phyloP scores from a whole-genome alignment of 129 eudicot species.

The Tagetes patula region DNA sequence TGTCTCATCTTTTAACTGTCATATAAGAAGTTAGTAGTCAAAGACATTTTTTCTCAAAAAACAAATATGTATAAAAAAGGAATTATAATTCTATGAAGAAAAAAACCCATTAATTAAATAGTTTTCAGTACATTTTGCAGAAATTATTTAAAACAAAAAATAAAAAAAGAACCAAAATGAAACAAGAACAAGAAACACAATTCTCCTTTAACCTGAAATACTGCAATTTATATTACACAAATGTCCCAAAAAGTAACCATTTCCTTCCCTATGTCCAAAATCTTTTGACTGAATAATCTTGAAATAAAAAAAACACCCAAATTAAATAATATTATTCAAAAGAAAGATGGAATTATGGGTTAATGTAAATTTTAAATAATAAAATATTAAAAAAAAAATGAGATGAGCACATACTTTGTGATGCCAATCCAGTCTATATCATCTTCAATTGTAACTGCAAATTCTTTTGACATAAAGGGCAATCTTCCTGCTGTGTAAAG shows the following conservation, averaged over 20 bases:
- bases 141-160: background rate
- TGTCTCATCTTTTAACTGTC: slow-evolving; percentile 7
- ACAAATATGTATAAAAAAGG: background rate
- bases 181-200: slow-evolving; percentile 12
- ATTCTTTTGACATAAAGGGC: slow-evolving; percentile 56
- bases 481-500: slow-evolving; percentile 71
- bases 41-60: background rate
- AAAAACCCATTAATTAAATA: background rate
- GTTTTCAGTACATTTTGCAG: slow-evolving; percentile 14
- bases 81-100: background rate
- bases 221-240: background rate
- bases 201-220: background rate
- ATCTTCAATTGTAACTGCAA: slow-evolving; percentile 43
- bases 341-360: background rate
- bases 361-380: background rate
- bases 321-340: background rate
- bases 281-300: slow-evolving; percentile 14
- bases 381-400: background rate
- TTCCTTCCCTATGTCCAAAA: slow-evolving; percentile 24
- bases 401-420: slow-evolving; percentile 38
- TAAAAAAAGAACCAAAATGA: slow-evolving; percentile 11
- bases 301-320: background rate
- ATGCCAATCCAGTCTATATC: slow-evolving; percentile 51
- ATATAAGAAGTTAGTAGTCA: background rate
- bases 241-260: background rate